Percentiles rank a stretch among this genome's conserved stretches.
These are phyloP conservation scores for Aspergillus panamensis DNA, from an alignment of 495 filamentous ascomycete species.

Conservation along the genomic window DNA sequence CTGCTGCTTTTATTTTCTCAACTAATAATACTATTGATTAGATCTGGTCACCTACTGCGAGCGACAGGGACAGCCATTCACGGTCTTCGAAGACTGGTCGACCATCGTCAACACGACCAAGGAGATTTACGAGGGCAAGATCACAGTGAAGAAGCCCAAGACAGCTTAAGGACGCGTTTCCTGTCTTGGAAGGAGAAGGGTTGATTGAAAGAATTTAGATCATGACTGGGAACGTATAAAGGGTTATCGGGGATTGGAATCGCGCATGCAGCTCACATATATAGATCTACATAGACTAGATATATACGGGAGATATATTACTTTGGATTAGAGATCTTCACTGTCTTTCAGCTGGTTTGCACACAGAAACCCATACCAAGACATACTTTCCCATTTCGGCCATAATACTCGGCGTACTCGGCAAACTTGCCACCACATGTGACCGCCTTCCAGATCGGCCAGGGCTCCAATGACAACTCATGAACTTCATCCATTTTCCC, in stretches of 20 bases:
- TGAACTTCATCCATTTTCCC: conserved; percentile 9
- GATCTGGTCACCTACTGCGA: conserved; percentile 83
- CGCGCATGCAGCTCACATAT: neutral
- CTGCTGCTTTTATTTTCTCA: neutral
- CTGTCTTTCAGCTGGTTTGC: neutral
- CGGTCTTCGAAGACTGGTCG: conserved; percentile 73
- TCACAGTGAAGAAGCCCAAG: conserved; percentile 32
- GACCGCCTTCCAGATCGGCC: conserved; percentile 12
- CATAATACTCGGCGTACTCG: neutral
- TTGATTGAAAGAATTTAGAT: conserved; percentile 1
- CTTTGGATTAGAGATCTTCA: neutral
- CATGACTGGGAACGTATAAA: neutral
- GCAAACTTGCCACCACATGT: conserved; percentile 14
- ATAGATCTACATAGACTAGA: conserved; percentile 3
- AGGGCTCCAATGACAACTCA: conserved; percentile 3
- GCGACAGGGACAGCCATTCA: conserved; percentile 73
- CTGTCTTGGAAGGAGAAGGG: conserved; percentile 12
- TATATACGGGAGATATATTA: neutral
- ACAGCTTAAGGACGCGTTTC: conserved; percentile 6
- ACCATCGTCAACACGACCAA: conserved; percentile 70
- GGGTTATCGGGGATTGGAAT: neutral
- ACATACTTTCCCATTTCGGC: neutral
- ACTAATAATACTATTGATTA: conserved; percentile 26
- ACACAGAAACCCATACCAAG: neutral
- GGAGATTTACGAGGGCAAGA: conserved; percentile 63